These are phyloP conservation scores for Austroboletus novae-zelandiae DNA, from an alignment of 1,284 basidiomycete genomes.

Conservation along the genomic window DNA sequence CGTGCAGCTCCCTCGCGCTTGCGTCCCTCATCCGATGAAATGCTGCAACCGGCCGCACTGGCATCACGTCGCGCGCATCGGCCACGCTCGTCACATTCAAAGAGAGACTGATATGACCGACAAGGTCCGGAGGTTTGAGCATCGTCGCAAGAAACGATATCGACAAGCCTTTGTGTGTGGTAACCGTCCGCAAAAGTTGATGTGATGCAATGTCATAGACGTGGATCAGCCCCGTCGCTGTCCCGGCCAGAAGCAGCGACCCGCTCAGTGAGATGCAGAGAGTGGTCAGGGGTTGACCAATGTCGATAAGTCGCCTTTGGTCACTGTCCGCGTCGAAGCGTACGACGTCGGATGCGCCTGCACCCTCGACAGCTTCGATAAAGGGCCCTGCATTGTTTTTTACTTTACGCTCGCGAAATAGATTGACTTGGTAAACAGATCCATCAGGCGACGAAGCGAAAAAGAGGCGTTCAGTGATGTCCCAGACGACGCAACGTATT, in stretches of 20 bases:
- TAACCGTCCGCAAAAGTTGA: constrained; percentile 81
- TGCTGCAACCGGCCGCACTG: constrained; percentile 61
- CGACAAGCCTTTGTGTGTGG: constrained; percentile 67
- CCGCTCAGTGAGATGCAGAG: constrained; percentile 77
- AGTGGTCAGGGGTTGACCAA: constrained; percentile 64
- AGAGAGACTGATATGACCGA: constrained; percentile 67
- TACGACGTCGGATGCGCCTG: constrained; percentile 66
- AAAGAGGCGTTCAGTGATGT: constrained; percentile 82
- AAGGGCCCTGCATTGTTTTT: constrained; percentile 43
- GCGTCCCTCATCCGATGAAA: constrained; percentile 72
- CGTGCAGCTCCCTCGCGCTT: constrained; percentile 64
- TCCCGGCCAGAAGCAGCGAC: constrained; percentile 78
- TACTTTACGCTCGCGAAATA: constrained; percentile 64
- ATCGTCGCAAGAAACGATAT: constrained; percentile 76
- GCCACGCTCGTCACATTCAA: constrained; percentile 44
- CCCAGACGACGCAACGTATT: constrained; percentile 71
- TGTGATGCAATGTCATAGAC: constrained; percentile 88
- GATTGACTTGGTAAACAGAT: constrained; percentile 75
- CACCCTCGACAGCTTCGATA: constrained; percentile 75
- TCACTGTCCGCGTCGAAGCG: constrained; percentile 54
- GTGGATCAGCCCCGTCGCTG: constrained; percentile 70
- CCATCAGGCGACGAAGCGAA: constrained; percentile 79
- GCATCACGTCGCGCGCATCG: constrained; percentile 56
- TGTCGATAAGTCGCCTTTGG: constrained; percentile 59
- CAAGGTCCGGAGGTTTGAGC: constrained; percentile 79